Conservation (phyloP, 306 rosid species). For the Pyrus pyrifolia region DNA sequence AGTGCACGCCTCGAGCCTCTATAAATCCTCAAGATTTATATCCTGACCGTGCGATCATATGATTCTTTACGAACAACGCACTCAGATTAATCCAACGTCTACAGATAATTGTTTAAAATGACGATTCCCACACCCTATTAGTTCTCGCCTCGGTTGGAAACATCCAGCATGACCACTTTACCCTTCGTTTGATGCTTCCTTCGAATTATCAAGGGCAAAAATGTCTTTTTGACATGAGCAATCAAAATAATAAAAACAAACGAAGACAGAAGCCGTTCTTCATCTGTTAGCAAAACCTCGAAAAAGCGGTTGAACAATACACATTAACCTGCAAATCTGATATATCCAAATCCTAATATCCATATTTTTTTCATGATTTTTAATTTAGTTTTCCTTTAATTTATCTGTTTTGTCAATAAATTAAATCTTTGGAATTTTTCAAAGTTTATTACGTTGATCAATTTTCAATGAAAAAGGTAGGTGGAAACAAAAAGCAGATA, state of each 20-base stretch:
- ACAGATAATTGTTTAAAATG: background rate
- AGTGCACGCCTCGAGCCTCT: slow-evolving; percentile 5
- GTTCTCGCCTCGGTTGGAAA: too few relatives aligned
- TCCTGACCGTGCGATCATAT: slow-evolving; percentile 2
- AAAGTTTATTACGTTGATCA: background rate
- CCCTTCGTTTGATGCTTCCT: background rate
- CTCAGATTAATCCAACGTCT: background rate
- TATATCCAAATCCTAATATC: background rate
- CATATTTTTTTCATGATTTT: background rate
- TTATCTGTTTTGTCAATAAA: background rate
- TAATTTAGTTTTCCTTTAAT: background rate
- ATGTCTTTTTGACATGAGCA: background rate
- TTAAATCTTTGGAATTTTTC: background rate
- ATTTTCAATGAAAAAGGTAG: slow-evolving; percentile 12
- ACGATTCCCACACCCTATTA: background rate
- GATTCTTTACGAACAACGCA: background rate
- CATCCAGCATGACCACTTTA: background rate
- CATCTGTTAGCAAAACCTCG: background rate
- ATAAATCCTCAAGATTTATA: background rate
- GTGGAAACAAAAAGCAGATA: slow-evolving; percentile 2
- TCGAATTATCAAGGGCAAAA: background rate
- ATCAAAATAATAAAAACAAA: background rate
- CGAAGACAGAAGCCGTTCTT: background rate
- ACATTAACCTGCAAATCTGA: slow-evolving; percentile 12
- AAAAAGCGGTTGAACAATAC: slow-evolving; percentile 26